Evolutionary conservation across 345 rosid genomes (phyloP).

Genomic region (Salix arbutifolia): DNA sequence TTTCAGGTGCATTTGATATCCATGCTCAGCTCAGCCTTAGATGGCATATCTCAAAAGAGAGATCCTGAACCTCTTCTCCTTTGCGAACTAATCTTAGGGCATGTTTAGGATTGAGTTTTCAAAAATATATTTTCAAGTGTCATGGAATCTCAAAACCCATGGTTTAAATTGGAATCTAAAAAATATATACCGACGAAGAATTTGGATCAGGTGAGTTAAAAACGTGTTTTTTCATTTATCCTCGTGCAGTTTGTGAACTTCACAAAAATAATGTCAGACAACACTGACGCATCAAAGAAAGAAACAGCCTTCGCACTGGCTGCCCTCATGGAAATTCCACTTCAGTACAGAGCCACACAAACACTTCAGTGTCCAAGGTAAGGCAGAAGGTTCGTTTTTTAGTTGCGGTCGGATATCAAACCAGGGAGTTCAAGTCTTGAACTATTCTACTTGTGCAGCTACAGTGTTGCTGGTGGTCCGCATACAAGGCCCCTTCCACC

Average conservation of each 20-base stretch:
- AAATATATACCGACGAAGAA: neutral
- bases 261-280: conserved; percentile 76
- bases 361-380: conserved; percentile 44
- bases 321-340: conserved; percentile 94
- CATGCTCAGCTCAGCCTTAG: neutral
- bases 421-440: conserved; percentile 9
- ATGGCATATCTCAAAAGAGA: neutral
- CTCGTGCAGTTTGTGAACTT: conserved; percentile 76
- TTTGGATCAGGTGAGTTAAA: neutral
- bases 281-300: conserved; percentile 53
- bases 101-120: neutral
- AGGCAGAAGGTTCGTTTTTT: conserved; percentile 14
- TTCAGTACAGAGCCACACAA: conserved; percentile 79
- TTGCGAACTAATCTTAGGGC: neutral
- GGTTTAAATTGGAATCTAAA: neutral
- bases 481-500: conserved; percentile 61
- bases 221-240: neutral
- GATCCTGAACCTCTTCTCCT: neutral
- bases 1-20: conserved; percentile 57
- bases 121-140: neutral
- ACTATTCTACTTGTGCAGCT: conserved; percentile 35
- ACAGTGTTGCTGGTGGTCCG: conserved; percentile 24
- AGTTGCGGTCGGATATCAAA: conserved; percentile 1
- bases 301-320: conserved; percentile 91
- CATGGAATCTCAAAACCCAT: neutral